Evolutionary conservation across 192 early-diverging fungal genomes (phyloP).

Genomic region (Coemansia sp.): DNA sequence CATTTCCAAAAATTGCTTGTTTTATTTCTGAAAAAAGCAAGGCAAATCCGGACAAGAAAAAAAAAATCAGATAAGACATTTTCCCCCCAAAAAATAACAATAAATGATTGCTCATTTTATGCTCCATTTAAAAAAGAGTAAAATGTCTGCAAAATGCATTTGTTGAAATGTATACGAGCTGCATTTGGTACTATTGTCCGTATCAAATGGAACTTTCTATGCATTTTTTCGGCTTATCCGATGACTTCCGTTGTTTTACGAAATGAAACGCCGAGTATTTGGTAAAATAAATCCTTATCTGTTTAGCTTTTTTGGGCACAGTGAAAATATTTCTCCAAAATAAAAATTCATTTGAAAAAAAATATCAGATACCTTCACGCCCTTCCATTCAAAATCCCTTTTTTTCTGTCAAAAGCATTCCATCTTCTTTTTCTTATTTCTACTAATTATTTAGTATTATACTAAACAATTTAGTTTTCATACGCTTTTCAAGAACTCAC

Average conservation of each 20-base stretch:
- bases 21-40: not conserved
- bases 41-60: not conserved
- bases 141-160: not conserved
- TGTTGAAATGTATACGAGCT: not conserved
- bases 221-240: slow-evolving; percentile 1
- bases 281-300: not conserved
- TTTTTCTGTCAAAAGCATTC: no score
- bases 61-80: not conserved
- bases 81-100: not conserved
- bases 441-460: not conserved
- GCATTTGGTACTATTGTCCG: not conserved
- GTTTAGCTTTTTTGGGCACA: not conserved
- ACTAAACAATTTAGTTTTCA: not conserved
- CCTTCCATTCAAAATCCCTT: no score
- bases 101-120: not conserved
- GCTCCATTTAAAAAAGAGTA: not conserved
- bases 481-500: not conserved
- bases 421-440: not conserved
- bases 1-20: not conserved
- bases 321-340: no score
- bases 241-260: not conserved
- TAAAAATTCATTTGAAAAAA: no score
- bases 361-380: no score
- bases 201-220: slow-evolving; percentile 1
- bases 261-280: not conserved